phyloP scores from a whole-genome alignment of 768 basidiomycete genomes.

The Mycena crocata region DNA sequence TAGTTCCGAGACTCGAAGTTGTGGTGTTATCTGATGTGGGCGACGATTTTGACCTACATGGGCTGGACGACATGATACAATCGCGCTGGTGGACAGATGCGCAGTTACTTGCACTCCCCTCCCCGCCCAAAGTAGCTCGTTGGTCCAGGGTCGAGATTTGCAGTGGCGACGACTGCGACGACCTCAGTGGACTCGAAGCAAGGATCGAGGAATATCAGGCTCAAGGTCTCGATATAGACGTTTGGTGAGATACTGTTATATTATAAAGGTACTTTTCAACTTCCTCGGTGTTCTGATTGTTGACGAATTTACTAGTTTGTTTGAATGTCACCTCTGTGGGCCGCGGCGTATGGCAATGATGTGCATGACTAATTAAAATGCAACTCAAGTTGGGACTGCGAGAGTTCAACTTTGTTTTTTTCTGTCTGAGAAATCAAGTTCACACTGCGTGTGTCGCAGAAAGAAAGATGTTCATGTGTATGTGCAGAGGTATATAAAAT shows the following conservation, averaged over 20 bases:
- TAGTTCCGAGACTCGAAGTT: slow-evolving; percentile 6
- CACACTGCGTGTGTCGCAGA: no score
- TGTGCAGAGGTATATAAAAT: no score
- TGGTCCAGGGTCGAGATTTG: neutral
- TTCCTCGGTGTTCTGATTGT: neutral
- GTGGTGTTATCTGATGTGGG: neutral
- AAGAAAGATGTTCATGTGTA: no score
- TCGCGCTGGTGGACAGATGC: slow-evolving; percentile 28
- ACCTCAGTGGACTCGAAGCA: neutral
- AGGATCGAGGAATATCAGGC: neutral
- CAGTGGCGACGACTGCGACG: neutral
- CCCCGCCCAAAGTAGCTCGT: slow-evolving; percentile 12
- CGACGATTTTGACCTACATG: neutral
- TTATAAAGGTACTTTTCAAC: neutral
- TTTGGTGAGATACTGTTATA: neutral
- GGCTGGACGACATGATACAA: slow-evolving; percentile 12
- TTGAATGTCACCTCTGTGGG: neutral
- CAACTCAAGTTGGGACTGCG: no score
- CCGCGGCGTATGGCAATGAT: no score
- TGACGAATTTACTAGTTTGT: no score
- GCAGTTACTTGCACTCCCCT: slow-evolving; percentile 2
- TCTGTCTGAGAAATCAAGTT: no score
- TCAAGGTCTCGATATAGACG: slow-evolving; percentile 12
- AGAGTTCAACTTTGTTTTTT: no score
- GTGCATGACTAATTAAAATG: no score